Evolutionary conservation across 345 rosid species (phyloP).

Genomic region (Murraya paniculata): DNA sequence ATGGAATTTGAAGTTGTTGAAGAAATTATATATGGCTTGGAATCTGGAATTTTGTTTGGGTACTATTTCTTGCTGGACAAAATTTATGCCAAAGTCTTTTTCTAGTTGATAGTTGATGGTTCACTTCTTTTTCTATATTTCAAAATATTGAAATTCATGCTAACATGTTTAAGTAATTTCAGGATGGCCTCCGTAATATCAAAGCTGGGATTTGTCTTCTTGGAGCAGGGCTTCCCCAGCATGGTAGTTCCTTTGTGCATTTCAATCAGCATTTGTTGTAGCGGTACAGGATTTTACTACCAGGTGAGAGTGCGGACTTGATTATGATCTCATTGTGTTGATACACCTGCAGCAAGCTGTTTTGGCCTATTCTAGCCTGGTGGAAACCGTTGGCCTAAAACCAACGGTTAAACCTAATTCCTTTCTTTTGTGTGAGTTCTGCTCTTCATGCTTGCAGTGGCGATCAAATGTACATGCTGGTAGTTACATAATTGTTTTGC

Average conservation of each 20-base stretch:
- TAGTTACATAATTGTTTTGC: neutral
- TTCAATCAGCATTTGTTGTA: constrained; percentile 79
- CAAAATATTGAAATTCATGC: neutral
- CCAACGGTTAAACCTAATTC: neutral
- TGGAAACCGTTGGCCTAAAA: neutral
- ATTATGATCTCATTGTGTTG: neutral
- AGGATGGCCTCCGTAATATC: constrained; percentile 98
- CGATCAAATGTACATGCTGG: neutral
- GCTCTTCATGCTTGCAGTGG: neutral
- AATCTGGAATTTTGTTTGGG: constrained; percentile 97
- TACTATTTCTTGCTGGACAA: constrained; percentile 26
- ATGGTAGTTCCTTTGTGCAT: constrained; percentile 79
- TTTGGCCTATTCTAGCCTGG: constrained; percentile 3
- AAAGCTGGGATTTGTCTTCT: constrained; percentile 92
- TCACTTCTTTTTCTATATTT: neutral
- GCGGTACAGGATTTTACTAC: constrained; percentile 89
- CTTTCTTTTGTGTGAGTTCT: neutral
- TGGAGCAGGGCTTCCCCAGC: constrained; percentile 73
- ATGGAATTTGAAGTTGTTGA: constrained; percentile 93
- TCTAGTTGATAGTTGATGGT: neutral
- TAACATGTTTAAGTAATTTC: constrained; percentile 31
- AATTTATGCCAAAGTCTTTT: neutral
- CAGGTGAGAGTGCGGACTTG: constrained; percentile 46
- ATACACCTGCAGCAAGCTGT: neutral
- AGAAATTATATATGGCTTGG: constrained; percentile 95